phyloP scores from a whole-genome alignment of 176 grass and related monocot genomes.

The Aegilops tauschii region DNA sequence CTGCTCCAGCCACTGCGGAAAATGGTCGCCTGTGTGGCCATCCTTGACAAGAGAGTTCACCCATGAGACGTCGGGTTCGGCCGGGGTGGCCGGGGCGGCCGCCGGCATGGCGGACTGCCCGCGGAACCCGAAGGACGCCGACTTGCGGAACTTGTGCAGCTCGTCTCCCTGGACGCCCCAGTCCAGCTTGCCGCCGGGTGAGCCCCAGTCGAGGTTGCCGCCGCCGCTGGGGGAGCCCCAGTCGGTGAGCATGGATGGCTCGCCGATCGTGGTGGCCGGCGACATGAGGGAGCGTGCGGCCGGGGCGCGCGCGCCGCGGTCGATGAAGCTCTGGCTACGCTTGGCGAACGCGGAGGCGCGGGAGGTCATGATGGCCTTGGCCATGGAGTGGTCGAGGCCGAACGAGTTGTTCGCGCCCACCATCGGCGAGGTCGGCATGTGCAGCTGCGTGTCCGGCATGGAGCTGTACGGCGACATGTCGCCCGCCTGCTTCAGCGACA shows the following conservation, averaged over 20 bases:
- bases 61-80: slow-evolving; percentile 61
- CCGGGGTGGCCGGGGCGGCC: neutral
- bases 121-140: slow-evolving; percentile 77
- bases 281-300: slow-evolving; percentile 54
- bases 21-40: slow-evolving; percentile 64
- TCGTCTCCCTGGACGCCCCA: slow-evolving; percentile 97
- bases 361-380: slow-evolving; percentile 84
- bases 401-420: slow-evolving; percentile 46
- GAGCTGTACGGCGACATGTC: slow-evolving; percentile 49
- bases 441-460: slow-evolving; percentile 47
- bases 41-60: slow-evolving; percentile 82
- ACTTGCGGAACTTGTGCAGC: slow-evolving; percentile 91
- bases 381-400: slow-evolving; percentile 74
- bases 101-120: slow-evolving; percentile 31
- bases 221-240: slow-evolving; percentile 85
- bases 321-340: slow-evolving; percentile 96
- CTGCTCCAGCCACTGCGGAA: slow-evolving; percentile 76
- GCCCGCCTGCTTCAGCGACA: slow-evolving; percentile 56
- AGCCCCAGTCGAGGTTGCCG: slow-evolving; percentile 84
- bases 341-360: slow-evolving; percentile 76
- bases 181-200: slow-evolving; percentile 78
- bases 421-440: slow-evolving; percentile 64
- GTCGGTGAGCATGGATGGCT: slow-evolving; percentile 57
- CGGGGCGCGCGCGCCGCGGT: slow-evolving; percentile 51
- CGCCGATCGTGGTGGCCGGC: slow-evolving; percentile 22